Percentiles rank a stretch among this genome's conserved stretches.
Conservation (phyloP, 2,329 filamentous ascomycete species). For the Thielaviopsis musarum region DNA sequence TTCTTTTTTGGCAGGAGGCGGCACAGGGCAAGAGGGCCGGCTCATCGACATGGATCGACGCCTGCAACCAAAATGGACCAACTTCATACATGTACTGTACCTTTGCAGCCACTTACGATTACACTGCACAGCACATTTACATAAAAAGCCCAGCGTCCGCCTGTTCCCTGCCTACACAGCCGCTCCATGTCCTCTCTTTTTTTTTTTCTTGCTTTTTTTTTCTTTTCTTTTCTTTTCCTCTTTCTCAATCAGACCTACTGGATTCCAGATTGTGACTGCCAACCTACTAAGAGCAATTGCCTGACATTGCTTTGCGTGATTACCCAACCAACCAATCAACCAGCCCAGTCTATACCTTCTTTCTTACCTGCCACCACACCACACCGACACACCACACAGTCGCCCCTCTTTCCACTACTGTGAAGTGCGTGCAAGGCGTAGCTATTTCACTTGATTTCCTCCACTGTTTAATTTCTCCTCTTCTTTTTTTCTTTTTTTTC, state of each 20-base stretch:
- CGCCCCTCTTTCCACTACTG: background rate
- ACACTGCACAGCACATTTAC: background rate
- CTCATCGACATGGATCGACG: background rate
- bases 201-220: background rate
- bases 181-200: background rate
- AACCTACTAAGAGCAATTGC: background rate
- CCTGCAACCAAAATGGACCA: background rate
- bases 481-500: background rate
- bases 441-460: background rate
- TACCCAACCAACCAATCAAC: background rate
- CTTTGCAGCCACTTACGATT: background rate
- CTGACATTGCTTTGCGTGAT: background rate
- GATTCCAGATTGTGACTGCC: background rate
- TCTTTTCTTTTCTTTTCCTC: background rate
- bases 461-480: background rate
- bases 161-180: background rate
- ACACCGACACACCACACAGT: background rate
- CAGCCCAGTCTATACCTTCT: background rate
- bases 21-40: background rate
- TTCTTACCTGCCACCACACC: background rate
- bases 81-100: slow-evolving; percentile 20
- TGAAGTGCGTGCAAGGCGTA: background rate
- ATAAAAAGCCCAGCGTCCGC: background rate
- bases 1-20: background rate
- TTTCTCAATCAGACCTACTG: background rate